These are phyloP conservation scores for Cyberlindnera maritima DNA, from an alignment of 805 yeast species.

Conservation along the genomic window DNA sequence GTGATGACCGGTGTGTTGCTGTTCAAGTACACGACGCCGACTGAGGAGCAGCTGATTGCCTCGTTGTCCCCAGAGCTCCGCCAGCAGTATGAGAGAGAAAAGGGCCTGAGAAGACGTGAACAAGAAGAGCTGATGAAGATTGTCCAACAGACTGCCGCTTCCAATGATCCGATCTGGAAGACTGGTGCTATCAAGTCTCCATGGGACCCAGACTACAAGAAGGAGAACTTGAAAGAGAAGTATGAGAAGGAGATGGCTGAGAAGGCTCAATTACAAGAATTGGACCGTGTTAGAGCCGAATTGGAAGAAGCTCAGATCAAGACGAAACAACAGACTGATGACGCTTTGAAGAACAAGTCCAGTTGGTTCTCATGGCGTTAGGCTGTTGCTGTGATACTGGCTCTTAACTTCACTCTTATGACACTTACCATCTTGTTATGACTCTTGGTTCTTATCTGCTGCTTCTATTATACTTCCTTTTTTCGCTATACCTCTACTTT, in stretches of 20 bases:
- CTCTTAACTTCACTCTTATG: neutral
- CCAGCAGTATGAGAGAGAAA: slow-evolving; percentile 67
- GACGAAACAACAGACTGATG: slow-evolving; percentile 31
- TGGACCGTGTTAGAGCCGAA: slow-evolving; percentile 39
- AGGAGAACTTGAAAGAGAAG: slow-evolving; percentile 40
- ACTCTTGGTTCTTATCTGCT: neutral
- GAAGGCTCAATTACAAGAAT: slow-evolving; percentile 38
- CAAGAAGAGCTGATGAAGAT: slow-evolving; percentile 69
- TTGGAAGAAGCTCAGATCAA: slow-evolving; percentile 32
- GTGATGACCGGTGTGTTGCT: slow-evolving; percentile 71
- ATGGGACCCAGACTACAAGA: slow-evolving; percentile 45
- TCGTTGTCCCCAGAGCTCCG: slow-evolving; percentile 80
- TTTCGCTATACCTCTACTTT: neutral
- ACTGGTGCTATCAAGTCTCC: slow-evolving; percentile 71
- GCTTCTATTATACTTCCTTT: neutral
- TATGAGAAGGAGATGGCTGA: slow-evolving; percentile 49
- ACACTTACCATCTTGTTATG: neutral
- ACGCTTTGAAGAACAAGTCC: slow-evolving; percentile 28
- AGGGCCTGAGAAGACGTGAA: slow-evolving; percentile 59
- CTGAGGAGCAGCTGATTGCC: slow-evolving; percentile 76
- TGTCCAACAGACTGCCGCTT: slow-evolving; percentile 57
- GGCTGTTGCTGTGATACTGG: neutral
- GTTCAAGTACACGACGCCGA: slow-evolving; percentile 75
- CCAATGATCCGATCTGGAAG: slow-evolving; percentile 81
- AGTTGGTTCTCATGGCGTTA: slow-evolving; percentile 32